Conservation (phyloP, 192 early-diverging fungal genomes). For the Mycoemilia scoparia region DNA sequence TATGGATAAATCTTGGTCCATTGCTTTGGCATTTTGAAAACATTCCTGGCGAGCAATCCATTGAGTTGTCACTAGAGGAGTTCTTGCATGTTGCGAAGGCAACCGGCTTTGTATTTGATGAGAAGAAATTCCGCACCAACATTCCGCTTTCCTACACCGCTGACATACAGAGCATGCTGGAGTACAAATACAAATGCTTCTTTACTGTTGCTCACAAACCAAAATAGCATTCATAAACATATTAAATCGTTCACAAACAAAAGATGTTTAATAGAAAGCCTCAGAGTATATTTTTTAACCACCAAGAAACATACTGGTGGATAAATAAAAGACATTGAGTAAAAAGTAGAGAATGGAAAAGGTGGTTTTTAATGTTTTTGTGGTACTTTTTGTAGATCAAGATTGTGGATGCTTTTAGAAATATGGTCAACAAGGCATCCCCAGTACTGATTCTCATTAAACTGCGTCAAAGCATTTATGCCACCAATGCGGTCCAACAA, state of each 20-base stretch:
- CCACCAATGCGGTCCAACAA: conserved; percentile 14
- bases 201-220: conserved; percentile 24
- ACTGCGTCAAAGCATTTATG: conserved; percentile 1
- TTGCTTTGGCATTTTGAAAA: conserved; percentile 92
- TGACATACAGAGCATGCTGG: conserved; percentile 61
- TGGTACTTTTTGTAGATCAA: too few species aligned
- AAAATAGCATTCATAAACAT: too few species aligned
- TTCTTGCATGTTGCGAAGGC: conserved; percentile 37
- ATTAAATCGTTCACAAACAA: too few species aligned
- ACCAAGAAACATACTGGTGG: too few species aligned
- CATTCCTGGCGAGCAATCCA: conserved; percentile 51
- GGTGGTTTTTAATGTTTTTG: too few species aligned
- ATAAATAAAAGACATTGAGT: too few species aligned
- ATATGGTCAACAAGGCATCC: conserved; percentile 28
- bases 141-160: conserved; percentile 52
- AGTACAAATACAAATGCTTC: conserved; percentile 54
- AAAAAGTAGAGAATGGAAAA: too few species aligned
- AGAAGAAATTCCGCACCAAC: conserved; percentile 32
- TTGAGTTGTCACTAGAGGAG: conserved; percentile 79
- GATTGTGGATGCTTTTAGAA: conserved; percentile 8
- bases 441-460: conserved; percentile 33
- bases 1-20: conserved; percentile 82
- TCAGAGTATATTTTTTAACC: too few species aligned
- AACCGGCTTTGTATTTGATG: conserved; percentile 57
- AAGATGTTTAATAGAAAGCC: too few species aligned